These are phyloP conservation scores for Kodamaea plutei DNA, from an alignment of 1,139 yeast genomes.

Conservation along the genomic window DNA sequence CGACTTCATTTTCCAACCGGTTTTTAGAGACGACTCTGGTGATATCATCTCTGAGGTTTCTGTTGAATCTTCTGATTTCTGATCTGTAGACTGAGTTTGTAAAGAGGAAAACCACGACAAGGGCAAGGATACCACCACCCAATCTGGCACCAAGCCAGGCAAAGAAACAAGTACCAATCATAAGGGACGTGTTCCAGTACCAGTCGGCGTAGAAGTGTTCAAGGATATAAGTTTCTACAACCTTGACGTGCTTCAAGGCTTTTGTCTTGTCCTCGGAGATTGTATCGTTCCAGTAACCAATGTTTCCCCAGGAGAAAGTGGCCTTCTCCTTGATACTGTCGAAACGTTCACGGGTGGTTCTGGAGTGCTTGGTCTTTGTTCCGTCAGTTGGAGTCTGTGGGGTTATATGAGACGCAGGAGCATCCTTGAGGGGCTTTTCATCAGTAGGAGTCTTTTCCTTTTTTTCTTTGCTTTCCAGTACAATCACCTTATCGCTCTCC, in stretches of 20 bases:
- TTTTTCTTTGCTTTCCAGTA: slow-evolving; percentile 8
- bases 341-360: background rate
- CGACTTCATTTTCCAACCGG: slow-evolving; percentile 56
- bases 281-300: slow-evolving; percentile 38
- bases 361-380: background rate
- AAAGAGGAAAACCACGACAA: slow-evolving; percentile 54
- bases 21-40: slow-evolving; percentile 56
- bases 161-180: slow-evolving; percentile 68
- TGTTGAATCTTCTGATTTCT: slow-evolving; percentile 69
- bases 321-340: slow-evolving; percentile 11
- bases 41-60: slow-evolving; percentile 72
- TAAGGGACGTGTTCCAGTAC: slow-evolving; percentile 62
- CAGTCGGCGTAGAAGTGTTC: slow-evolving; percentile 71
- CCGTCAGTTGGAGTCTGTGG: background rate
- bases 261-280: slow-evolving; percentile 21
- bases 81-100: slow-evolving; percentile 64
- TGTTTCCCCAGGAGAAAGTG: slow-evolving; percentile 39
- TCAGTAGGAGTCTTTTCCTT: slow-evolving; percentile 10
- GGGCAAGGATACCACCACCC: slow-evolving; percentile 55
- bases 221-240: slow-evolving; percentile 53
- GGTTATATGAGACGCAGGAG: background rate
- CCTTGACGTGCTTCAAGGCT: slow-evolving; percentile 23
- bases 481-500: slow-evolving; percentile 16
- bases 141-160: slow-evolving; percentile 58
- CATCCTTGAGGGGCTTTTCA: background rate